Evolutionary conservation across 208 protist species (phyloP).

Genomic region (Leptomonas seymouri): DNA sequence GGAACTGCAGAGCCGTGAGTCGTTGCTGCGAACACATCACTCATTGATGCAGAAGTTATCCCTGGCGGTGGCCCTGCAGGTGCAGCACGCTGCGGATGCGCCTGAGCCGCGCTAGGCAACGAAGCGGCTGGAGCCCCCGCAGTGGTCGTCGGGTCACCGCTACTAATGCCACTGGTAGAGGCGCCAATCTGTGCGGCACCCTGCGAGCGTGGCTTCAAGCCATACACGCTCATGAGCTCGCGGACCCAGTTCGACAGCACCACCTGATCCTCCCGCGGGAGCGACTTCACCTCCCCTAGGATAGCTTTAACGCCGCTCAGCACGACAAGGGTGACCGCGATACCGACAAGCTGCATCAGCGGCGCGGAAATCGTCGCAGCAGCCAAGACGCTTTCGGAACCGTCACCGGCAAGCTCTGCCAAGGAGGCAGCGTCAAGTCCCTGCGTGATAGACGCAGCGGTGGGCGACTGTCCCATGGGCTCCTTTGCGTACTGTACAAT

Average conservation of each 20-base stretch:
- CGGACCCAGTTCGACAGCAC: slow-evolving; percentile 62
- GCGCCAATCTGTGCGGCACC: not conserved
- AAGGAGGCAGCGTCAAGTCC: slow-evolving; percentile 25
- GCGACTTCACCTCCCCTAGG: slow-evolving; percentile 41
- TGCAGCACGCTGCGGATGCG: not conserved
- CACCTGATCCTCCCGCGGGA: slow-evolving; percentile 57
- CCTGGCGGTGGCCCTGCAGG: not conserved
- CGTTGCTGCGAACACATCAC: no score
- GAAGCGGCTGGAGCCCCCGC: not conserved
- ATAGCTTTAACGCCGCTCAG: slow-evolving; percentile 49
- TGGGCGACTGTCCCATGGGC: slow-evolving; percentile 27
- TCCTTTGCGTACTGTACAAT: slow-evolving; percentile 50
- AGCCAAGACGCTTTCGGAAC: slow-evolving; percentile 1
- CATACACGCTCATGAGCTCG: slow-evolving; percentile 40
- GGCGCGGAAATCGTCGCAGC: not conserved
- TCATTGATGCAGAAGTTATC: no score
- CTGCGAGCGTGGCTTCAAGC: slow-evolving; percentile 41
- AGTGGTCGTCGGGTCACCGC: not conserved
- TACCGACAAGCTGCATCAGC: slow-evolving; percentile 35
- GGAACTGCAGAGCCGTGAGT: no score
- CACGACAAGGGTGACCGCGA: slow-evolving; percentile 61
- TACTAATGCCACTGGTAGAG: not conserved
- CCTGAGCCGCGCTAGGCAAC: not conserved
- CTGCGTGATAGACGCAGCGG: slow-evolving; percentile 31
- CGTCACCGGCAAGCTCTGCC: slow-evolving; percentile 25